Base-by-base conservation (phyloP, 345 rosid species). In the Garcia nutans region DNA sequence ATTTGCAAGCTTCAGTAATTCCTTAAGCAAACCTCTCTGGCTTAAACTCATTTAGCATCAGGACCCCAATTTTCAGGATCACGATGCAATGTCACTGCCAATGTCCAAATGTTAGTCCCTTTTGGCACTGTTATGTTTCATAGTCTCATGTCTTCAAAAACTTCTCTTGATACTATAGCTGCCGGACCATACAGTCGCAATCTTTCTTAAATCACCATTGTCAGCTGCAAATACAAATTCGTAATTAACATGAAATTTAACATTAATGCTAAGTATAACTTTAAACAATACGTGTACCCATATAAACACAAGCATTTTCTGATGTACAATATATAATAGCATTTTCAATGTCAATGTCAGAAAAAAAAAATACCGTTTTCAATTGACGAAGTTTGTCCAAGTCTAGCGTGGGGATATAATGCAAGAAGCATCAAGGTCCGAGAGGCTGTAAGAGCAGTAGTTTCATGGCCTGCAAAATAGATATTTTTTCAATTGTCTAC, bases 341-440 rank as follows among this genome's bases (percentile, higher is more conserved):
- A 31, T 3, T 31, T 31, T 31, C 33, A 31, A 31, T 31, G 2
- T 31, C 33, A 31, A 31, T 31, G 33, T 31, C 33, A 31, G 33
- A 3, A 44, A n/a, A n/a, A n/a, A n/a, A n/a, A n/a, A 52, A 12
- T 78, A 81, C 81, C 71, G 26, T 59, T 82, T 80, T 84, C 52
- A 79, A 67, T 63, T 75, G 80, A 66, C 71, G 57, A 50, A 84
- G 58, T 12, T 17, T 72, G 6, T 77, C 80, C 75, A 62, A 59
- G 61, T 84, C 86, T 22, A 66, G 63, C 17, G n/a, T 78, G 76
- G 2, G 84, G 84, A 28, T 80, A 45, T 7, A 67, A 26, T 22
- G 86, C 82, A 55, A 83, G 79, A 16, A 80, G 77, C 88, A 85
- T 73, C 73, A 80, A 55, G n/a, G 62, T 55, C 88, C 88, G 80